Conservation (phyloP, 441 rosid genomes). For the Mallotus repandus region DNA sequence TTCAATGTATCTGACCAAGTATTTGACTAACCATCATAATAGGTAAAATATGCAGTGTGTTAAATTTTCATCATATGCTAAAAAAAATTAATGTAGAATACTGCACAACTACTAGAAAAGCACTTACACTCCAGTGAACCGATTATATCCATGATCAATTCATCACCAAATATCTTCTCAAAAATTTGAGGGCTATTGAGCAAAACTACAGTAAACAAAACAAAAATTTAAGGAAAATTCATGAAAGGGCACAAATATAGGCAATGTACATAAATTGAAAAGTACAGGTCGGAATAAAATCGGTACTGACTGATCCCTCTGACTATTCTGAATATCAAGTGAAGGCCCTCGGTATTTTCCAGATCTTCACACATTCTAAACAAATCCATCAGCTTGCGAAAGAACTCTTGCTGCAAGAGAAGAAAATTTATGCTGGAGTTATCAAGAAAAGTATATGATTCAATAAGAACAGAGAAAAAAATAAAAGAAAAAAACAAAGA, state of each 20-base stretch:
- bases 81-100: neutral
- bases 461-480: neutral
- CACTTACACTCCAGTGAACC: slow-evolving; percentile 98
- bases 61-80: slow-evolving; percentile 4
- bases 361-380: slow-evolving; percentile 90
- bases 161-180: slow-evolving; percentile 94
- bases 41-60: slow-evolving; percentile 1
- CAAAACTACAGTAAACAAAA: slow-evolving; percentile 57
- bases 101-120: slow-evolving; percentile 7
- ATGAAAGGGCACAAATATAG: slow-evolving; percentile 17
- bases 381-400: slow-evolving; percentile 77
- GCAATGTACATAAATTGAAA: neutral
- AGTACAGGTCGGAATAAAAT: neutral
- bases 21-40: neutral
- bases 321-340: slow-evolving; percentile 90
- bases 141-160: slow-evolving; percentile 86
- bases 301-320: slow-evolving; percentile 83
- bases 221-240: slow-evolving; percentile 24
- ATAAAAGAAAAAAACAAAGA: neutral
- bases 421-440: slow-evolving; percentile 21
- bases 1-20: neutral
- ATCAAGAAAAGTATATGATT: neutral
- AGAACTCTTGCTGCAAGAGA: slow-evolving; percentile 78
- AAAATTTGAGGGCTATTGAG: slow-evolving; percentile 90
- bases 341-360: slow-evolving; percentile 86